Percentiles rank a stretch among this genome's conserved stretches.
Conservation (phyloP, 2,329 filamentous ascomycete species). For the Aspergillus sp. region DNA sequence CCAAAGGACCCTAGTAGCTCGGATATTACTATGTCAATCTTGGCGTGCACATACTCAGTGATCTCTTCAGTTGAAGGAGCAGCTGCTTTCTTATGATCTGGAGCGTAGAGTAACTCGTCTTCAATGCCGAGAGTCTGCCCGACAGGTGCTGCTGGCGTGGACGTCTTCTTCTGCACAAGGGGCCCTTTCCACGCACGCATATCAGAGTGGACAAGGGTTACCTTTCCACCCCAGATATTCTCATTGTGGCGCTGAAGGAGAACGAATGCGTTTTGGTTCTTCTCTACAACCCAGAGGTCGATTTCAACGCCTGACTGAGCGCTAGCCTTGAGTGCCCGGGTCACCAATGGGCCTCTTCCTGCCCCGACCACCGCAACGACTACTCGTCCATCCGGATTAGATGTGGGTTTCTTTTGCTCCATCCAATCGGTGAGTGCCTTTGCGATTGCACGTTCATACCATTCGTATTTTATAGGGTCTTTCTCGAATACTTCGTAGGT, state of each 20-base stretch:
- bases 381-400: slow-evolving; percentile 67
- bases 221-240: slow-evolving; percentile 73
- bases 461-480: slow-evolving; percentile 95
- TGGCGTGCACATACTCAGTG: slow-evolving; percentile 26
- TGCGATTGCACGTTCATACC: slow-evolving; percentile 84
- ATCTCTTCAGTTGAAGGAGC: slow-evolving; percentile 47
- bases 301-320: slow-evolving; percentile 73
- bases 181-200: slow-evolving; percentile 97
- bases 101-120: slow-evolving; percentile 21
- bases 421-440: slow-evolving; percentile 81
- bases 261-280: slow-evolving; percentile 97
- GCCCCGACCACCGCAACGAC: slow-evolving; percentile 92
- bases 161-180: slow-evolving; percentile 23
- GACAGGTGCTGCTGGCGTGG: slow-evolving; percentile 21
- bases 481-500: slow-evolving; percentile 99
- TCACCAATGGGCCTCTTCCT: slow-evolving; percentile 88
- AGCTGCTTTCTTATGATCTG: slow-evolving; percentile 29
- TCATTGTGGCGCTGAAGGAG: slow-evolving; percentile 85
- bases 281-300: slow-evolving; percentile 90
- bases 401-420: slow-evolving; percentile 69
- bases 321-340: slow-evolving; percentile 79
- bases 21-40: slow-evolving; percentile 85
- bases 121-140: slow-evolving; percentile 37
- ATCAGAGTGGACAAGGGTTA: slow-evolving; percentile 90
- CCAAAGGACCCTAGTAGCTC: slow-evolving; percentile 91